phyloP scores from a whole-genome alignment of 2,329 filamentous ascomycete genomes.

The Cadophora gregata region DNA sequence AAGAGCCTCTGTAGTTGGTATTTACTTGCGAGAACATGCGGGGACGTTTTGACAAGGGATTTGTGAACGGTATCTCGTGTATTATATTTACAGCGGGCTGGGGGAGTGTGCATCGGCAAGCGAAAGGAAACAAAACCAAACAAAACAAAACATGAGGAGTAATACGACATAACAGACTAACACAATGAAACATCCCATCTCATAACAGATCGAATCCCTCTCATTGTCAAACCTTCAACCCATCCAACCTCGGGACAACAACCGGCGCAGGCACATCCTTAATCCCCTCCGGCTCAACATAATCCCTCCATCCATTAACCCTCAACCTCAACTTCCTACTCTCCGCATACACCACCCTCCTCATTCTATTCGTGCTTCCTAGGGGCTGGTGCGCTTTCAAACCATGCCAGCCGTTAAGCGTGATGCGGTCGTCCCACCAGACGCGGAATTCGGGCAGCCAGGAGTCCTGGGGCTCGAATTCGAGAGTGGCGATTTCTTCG shows the following conservation, averaged over 20 bases:
- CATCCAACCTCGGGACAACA: slow-evolving; percentile 2
- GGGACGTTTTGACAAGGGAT: background rate
- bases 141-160: too few species aligned
- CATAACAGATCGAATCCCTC: too few species aligned
- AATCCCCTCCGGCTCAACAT: slow-evolving; percentile 30
- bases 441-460: slow-evolving; percentile 31
- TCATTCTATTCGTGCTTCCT: slow-evolving; percentile 31
- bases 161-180: background rate
- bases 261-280: slow-evolving; percentile 25
- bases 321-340: slow-evolving; percentile 31
- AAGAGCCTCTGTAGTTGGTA: background rate
- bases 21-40: background rate
- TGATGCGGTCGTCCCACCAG: slow-evolving; percentile 35
- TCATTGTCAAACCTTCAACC: slow-evolving; percentile 9
- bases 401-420: slow-evolving; percentile 30
- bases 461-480: slow-evolving; percentile 32
- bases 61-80: too few species aligned
- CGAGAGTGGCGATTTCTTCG: slow-evolving; percentile 30
- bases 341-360: slow-evolving; percentile 33
- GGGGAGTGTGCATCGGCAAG: background rate
- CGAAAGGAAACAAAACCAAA: background rate
- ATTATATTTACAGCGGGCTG: too few species aligned
- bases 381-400: slow-evolving; percentile 30
- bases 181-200: background rate
- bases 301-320: slow-evolving; percentile 33